phyloP scores from a whole-genome alignment of 495 filamentous ascomycete genomes.

The Aspergillus funiculosus region DNA sequence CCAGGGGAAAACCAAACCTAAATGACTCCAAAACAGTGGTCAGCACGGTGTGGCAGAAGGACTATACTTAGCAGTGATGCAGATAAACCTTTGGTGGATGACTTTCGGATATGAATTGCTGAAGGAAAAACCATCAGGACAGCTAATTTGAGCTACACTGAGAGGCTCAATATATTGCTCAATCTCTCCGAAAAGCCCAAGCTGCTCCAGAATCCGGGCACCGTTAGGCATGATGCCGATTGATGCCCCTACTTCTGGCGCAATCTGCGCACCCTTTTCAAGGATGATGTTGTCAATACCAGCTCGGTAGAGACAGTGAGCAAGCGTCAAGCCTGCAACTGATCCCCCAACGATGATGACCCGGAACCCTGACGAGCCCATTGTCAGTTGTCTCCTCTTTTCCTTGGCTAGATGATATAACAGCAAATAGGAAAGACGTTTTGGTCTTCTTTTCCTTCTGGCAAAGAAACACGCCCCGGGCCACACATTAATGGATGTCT shows the following conservation, averaged over 20 bases:
- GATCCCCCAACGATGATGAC: slow-evolving; percentile 50
- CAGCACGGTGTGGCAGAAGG: too few species aligned
- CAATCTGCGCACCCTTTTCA: slow-evolving; percentile 32
- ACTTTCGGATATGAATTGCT: slow-evolving; percentile 4
- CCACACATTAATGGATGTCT: too few species aligned
- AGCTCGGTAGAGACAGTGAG: slow-evolving; percentile 38
- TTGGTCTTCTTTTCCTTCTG: too few species aligned
- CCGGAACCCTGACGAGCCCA: slow-evolving; percentile 24
- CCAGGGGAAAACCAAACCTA: slow-evolving; percentile 7
- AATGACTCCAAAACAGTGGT: too few species aligned
- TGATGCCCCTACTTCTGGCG: slow-evolving; percentile 35
- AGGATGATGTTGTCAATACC: slow-evolving; percentile 47
- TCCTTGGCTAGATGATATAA: too few species aligned
- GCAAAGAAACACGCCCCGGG: too few species aligned
- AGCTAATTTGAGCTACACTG: background rate
- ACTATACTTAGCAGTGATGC: background rate
- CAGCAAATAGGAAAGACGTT: too few species aligned
- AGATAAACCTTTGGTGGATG: background rate
- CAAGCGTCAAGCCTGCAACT: slow-evolving; percentile 43
- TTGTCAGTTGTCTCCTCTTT: background rate
- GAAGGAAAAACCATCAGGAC: slow-evolving; percentile 8
- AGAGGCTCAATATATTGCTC: slow-evolving; percentile 12
- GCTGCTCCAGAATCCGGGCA: slow-evolving; percentile 42
- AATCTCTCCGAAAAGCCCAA: slow-evolving; percentile 36
- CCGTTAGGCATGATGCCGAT: slow-evolving; percentile 31